Percentiles rank a stretch among this genome's conserved stretches.
Evolutionary conservation across 2,329 filamentous ascomycete genomes (phyloP).

Genomic region (Sporothrix pallida): DNA sequence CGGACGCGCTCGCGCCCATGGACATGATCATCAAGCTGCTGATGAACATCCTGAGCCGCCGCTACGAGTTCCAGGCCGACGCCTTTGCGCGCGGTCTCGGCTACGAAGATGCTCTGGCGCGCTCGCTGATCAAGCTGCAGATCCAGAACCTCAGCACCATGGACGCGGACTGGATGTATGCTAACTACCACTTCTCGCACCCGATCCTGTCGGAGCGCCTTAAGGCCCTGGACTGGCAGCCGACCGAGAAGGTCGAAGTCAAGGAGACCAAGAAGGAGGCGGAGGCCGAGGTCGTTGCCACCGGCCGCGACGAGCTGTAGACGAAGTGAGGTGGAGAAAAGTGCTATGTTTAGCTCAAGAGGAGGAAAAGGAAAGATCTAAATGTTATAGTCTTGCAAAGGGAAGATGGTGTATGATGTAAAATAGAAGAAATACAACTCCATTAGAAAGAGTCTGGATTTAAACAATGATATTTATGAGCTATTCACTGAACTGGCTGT

Average conservation of each 20-base stretch:
- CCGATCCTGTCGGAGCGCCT: constrained; percentile 93
- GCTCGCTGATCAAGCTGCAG: constrained; percentile 93
- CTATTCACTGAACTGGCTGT: background rate
- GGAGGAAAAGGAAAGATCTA: background rate
- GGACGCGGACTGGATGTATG: constrained; percentile 98
- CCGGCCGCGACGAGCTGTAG: constrained; percentile 75
- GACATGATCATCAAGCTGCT: constrained; percentile 92
- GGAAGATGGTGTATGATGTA: background rate
- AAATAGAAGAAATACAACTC: background rate
- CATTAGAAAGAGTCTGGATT: background rate
- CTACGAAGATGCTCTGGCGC: constrained; percentile 80
- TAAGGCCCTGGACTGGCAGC: constrained; percentile 86
- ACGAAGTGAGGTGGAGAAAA: background rate
- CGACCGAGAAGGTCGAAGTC: constrained; percentile 55
- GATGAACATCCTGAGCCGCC: constrained; percentile 94
- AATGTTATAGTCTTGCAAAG: background rate
- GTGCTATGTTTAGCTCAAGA: background rate
- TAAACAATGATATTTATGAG: constrained; percentile 8
- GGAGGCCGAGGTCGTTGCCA: constrained; percentile 61
- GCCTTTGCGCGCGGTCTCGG: constrained; percentile 85
- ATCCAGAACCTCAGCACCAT: constrained; percentile 98
- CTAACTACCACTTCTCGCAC: constrained; percentile 98
- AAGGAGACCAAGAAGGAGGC: constrained; percentile 52
- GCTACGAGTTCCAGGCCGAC: constrained; percentile 96
- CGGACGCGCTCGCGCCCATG: constrained; percentile 91